These are phyloP conservation scores for Dioscorea zingiberensis DNA, from an alignment of 106 monocot species.

Conservation along the genomic window DNA sequence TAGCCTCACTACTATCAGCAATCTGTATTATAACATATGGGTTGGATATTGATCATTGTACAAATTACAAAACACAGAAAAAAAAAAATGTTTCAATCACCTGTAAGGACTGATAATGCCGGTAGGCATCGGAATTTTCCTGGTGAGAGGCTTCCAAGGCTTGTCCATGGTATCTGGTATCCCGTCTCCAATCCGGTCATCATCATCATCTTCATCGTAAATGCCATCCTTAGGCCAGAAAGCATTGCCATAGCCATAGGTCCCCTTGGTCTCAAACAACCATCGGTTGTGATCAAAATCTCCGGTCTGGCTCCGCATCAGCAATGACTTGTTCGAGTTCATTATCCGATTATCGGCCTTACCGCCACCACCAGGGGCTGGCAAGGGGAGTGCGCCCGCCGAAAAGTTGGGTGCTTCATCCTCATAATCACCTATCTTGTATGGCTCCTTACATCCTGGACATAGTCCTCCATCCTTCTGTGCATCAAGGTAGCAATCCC, in stretches of 20 bases:
- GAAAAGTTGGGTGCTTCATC: constrained; percentile 18
- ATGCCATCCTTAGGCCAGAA: constrained; percentile 44
- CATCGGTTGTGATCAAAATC: constrained; percentile 85
- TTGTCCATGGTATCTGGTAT: constrained; percentile 37
- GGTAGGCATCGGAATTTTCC: constrained; percentile 45
- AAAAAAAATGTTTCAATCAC: background rate
- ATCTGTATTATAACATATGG: constrained; percentile 10
- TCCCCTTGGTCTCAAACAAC: constrained; percentile 70
- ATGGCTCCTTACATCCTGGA: constrained; percentile 58
- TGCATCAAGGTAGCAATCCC: constrained; percentile 47
- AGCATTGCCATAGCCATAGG: constrained; percentile 73
- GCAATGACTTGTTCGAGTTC: constrained; percentile 47
- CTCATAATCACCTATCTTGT: constrained; percentile 40
- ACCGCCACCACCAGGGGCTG: constrained; percentile 13
- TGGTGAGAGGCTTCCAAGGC: constrained; percentile 73
- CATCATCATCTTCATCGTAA: constrained; percentile 30
- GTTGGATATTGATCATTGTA: background rate
- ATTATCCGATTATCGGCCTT: constrained; percentile 34
- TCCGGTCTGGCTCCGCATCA: constrained; percentile 61
- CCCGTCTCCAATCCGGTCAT: constrained; percentile 16
- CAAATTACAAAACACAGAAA: background rate
- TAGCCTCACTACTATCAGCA: constrained; percentile 44
- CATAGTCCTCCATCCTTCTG: constrained; percentile 38
- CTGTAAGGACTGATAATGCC: constrained; percentile 60
- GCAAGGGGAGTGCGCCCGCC: constrained; percentile 21